Evolutionary conservation across 129 eudicot species (phyloP).

Genomic region (Daucus carota): DH1_v3.0 NC_030381.2:25470001-25470500

Average conservation of each 20-base stretch:
- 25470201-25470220: background rate
- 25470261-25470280: slow-evolving; percentile 99
- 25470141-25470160: background rate
- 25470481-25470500: background rate
- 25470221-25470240: background rate
- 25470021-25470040: too few relatives aligned
- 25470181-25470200: background rate
- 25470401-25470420: background rate
- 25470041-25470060: too few relatives aligned
- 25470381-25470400: slow-evolving; percentile 95
- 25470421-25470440: background rate
- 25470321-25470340: slow-evolving; percentile 87
- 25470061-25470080: background rate
- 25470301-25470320: slow-evolving; percentile 94
- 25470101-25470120: background rate
- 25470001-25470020: too few relatives aligned
- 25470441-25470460: background rate
- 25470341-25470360: slow-evolving; percentile 93
- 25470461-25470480: background rate
- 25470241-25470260: slow-evolving; percentile 13
- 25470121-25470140: background rate
- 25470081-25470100: background rate
- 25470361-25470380: slow-evolving; percentile 73
- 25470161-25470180: background rate
- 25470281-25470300: slow-evolving; percentile 98